These are phyloP conservation scores for Tubosaeta sp. DNA, from an alignment of 768 basidiomycete species.

Conservation along the genomic window DNA sequence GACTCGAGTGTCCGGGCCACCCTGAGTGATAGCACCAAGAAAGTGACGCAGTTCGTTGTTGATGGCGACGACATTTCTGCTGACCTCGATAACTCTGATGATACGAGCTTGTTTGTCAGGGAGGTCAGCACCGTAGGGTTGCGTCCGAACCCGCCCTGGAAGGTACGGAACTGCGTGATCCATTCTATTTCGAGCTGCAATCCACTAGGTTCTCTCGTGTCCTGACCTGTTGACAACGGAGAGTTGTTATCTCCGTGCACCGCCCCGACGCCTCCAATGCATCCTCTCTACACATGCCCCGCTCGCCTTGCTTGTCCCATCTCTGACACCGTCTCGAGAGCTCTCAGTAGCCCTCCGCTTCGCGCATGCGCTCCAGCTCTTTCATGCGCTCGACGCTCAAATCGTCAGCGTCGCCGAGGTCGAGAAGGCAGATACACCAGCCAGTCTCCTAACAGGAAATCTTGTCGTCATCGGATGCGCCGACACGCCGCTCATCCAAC, in stretches of 20 bases:
- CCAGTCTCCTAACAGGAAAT: slow-evolving; percentile 37
- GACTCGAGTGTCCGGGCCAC: neutral
- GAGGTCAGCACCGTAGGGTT: neutral
- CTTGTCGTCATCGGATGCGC: slow-evolving; percentile 54
- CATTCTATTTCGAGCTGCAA: neutral
- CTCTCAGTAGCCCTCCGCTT: slow-evolving; percentile 59
- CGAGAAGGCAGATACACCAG: slow-evolving; percentile 15
- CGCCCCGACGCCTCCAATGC: slow-evolving; percentile 50
- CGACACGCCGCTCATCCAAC: slow-evolving; percentile 30
- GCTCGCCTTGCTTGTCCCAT: slow-evolving; percentile 53
- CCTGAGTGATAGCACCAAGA: neutral
- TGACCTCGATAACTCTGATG: neutral
- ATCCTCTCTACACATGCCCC: slow-evolving; percentile 55
- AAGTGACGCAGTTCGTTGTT: slow-evolving; percentile 4
- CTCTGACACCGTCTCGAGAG: slow-evolving; percentile 30
- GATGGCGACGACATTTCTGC: slow-evolving; percentile 9
- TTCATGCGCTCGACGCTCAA: slow-evolving; percentile 65
- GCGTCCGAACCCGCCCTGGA: slow-evolving; percentile 15
- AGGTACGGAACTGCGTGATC: slow-evolving; percentile 10
- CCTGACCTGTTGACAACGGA: neutral
- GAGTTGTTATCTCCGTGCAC: slow-evolving; percentile 1
- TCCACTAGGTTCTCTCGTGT: slow-evolving; percentile 5
- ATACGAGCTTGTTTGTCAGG: slow-evolving; percentile 10
- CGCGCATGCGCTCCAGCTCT: slow-evolving; percentile 61
- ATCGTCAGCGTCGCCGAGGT: slow-evolving; percentile 42